These are phyloP conservation scores for Ulvella scutata DNA, from an alignment of 139 green algal species.

Conservation along the genomic window DNA sequence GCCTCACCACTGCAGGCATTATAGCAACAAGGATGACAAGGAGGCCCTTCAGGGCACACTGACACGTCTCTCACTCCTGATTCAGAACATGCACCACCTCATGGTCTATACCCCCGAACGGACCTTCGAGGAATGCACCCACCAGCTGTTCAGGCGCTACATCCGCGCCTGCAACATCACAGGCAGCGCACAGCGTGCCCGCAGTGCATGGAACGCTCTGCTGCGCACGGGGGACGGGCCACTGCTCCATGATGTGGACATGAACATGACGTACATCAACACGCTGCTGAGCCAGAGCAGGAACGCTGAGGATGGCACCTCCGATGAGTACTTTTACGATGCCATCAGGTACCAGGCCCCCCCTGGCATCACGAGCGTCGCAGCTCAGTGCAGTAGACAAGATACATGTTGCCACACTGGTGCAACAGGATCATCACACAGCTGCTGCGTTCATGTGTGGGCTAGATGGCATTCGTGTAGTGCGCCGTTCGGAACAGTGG, in stretches of 20 bases:
- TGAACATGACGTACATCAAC: neutral
- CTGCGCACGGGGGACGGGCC: neutral
- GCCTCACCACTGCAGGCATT: neutral
- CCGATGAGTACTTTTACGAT: neutral
- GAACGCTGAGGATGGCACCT: neutral
- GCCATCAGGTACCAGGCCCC: neutral
- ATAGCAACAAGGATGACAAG: neutral
- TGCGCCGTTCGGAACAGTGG: too few species aligned
- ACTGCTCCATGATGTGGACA: neutral
- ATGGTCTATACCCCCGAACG: neutral
- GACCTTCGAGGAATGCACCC: neutral
- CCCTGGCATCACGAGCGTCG: too few species aligned
- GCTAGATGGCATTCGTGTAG: too few species aligned
- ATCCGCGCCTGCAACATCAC: neutral
- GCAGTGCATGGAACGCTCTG: neutral
- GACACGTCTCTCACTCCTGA: neutral
- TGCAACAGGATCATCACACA: too few species aligned
- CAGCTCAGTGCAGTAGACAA: too few species aligned
- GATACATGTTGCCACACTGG: too few species aligned
- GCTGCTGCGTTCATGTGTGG: too few species aligned
- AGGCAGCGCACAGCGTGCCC: neutral
- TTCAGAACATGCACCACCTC: constrained; percentile 1
- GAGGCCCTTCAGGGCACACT: neutral
- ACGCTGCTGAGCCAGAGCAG: neutral
- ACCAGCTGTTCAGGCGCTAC: neutral